Conservation (phyloP, 2,329 filamentous ascomycete genomes). For the Penicillium frequentans region DNA sequence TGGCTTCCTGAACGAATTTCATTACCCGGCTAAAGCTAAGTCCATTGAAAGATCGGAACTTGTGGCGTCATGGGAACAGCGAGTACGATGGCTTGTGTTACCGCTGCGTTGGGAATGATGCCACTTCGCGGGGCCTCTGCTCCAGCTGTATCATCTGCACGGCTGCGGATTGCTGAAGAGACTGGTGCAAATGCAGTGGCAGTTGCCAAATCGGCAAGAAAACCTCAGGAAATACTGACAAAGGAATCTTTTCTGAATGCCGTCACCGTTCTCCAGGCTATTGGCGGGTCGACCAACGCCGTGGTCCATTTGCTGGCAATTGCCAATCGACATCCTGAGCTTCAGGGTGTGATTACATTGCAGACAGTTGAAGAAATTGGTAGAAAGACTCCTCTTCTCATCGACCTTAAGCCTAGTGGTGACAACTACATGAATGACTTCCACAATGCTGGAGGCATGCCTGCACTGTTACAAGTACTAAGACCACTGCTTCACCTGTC, state of each 20-base stretch:
- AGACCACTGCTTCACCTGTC: constrained; percentile 48
- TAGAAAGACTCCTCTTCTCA: constrained; percentile 46
- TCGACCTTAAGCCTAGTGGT: constrained; percentile 56
- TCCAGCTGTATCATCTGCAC: constrained; percentile 54
- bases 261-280: constrained; percentile 54
- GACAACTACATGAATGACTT: constrained; percentile 59
- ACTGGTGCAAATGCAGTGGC: constrained; percentile 52
- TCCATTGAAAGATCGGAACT: constrained; percentile 43
- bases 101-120: constrained; percentile 55
- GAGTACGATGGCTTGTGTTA: constrained; percentile 58
- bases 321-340: constrained; percentile 52
- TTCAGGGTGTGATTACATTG: constrained; percentile 48
- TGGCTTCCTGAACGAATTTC: not conserved
- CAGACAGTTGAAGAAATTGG: constrained; percentile 52
- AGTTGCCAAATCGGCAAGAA: constrained; percentile 39
- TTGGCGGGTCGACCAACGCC: constrained; percentile 59
- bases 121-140: constrained; percentile 54
- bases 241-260: constrained; percentile 54
- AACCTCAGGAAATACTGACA: constrained; percentile 47
- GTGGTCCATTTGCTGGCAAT: constrained; percentile 57
- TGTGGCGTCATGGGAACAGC: constrained; percentile 61
- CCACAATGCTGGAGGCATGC: constrained; percentile 55
- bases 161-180: constrained; percentile 55
- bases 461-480: constrained; percentile 48
- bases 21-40: not conserved